Percentiles rank a stretch among this genome's conserved stretches.
Conservation (phyloP, 1,284 basidiomycete genomes). For the Austroboletus olivaceoglutinosus region DNA sequence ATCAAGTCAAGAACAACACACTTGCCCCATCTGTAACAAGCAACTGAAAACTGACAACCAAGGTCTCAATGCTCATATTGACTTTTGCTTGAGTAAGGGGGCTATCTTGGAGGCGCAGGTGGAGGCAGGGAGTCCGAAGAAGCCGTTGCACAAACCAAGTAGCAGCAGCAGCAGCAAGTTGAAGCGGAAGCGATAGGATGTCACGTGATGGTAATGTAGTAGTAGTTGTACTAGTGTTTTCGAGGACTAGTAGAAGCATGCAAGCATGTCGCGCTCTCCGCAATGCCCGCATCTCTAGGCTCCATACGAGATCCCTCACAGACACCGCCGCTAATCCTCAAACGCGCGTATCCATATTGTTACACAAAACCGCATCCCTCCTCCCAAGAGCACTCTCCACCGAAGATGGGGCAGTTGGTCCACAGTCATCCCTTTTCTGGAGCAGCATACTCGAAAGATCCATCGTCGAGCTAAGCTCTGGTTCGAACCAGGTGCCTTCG, state of each 20-base stretch:
- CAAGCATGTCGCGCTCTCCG: slow-evolving; percentile 28
- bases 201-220: slow-evolving; percentile 23
- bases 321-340: neutral
- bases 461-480: slow-evolving; percentile 35
- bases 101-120: slow-evolving; percentile 67
- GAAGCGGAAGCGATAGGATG: slow-evolving; percentile 18
- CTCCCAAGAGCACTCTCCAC: slow-evolving; percentile 39
- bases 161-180: neutral
- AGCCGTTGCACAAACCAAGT: slow-evolving; percentile 11
- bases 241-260: slow-evolving; percentile 22
- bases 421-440: slow-evolving; percentile 40
- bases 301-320: slow-evolving; percentile 2
- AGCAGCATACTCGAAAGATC: slow-evolving; percentile 36
- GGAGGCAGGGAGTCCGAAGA: slow-evolving; percentile 31
- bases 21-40: slow-evolving; percentile 66
- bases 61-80: slow-evolving; percentile 69
- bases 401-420: slow-evolving; percentile 6
- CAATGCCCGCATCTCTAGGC: neutral
- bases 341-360: slow-evolving; percentile 27
- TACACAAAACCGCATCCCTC: slow-evolving; percentile 42
- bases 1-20: slow-evolving; percentile 14
- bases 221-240: slow-evolving; percentile 1
- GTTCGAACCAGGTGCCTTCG: slow-evolving; percentile 13
- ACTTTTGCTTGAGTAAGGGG: slow-evolving; percentile 71
- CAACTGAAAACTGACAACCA: slow-evolving; percentile 59